These are phyloP conservation scores for Phytopythium ostracodes DNA, from an alignment of 352 stramenopile species.

Conservation along the genomic window DNA sequence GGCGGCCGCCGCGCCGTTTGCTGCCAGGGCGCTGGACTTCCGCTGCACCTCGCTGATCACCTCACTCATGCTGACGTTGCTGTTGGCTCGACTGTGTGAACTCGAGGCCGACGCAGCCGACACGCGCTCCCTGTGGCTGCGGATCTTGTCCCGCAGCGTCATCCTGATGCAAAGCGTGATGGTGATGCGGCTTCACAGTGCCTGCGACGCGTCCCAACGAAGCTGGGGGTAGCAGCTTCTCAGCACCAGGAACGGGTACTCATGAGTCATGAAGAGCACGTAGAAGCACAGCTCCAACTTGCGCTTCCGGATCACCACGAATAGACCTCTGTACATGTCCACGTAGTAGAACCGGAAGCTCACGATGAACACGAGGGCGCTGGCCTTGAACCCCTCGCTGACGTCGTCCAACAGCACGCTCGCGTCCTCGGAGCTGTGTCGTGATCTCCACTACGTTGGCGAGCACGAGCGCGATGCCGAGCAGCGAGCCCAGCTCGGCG, in stretches of 20 bases:
- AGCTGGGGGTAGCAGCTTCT: conserved; percentile 6
- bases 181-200: conserved; percentile 14
- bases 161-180: conserved; percentile 12
- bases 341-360: conserved; percentile 20
- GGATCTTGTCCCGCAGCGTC: conserved; percentile 4
- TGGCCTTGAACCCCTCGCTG: conserved; percentile 5
- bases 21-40: not conserved
- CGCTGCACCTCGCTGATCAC: not conserved
- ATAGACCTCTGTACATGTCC: conserved; percentile 8
- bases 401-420: conserved; percentile 24
- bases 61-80: not conserved
- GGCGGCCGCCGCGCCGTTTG: not conserved
- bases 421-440: conserved; percentile 11
- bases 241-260: conserved; percentile 31
- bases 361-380: conserved; percentile 9
- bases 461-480: conserved; percentile 9
- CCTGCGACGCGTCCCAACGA: conserved; percentile 9
- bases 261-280: conserved; percentile 26
- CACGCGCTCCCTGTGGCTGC: not conserved
- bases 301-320: conserved; percentile 6
- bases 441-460: conserved; percentile 11
- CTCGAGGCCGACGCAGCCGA: not conserved
- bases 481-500: conserved; percentile 22
- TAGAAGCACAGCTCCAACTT: conserved; percentile 25
- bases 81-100: not conserved